Evolutionary conservation across 1,284 basidiomycete genomes (phyloP).

Genomic region (Tremellales sp.): DNA sequence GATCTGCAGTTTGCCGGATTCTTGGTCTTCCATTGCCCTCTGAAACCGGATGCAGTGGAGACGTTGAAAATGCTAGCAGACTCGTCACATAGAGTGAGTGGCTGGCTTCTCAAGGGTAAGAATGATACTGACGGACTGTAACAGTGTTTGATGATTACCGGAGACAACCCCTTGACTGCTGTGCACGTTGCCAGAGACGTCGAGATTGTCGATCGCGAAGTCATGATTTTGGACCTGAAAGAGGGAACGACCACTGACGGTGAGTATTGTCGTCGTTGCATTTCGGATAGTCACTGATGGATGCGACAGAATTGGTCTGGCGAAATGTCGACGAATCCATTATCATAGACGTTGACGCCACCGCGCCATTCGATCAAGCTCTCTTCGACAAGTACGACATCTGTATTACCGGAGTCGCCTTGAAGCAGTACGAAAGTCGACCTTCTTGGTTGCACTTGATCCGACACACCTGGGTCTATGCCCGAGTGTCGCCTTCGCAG

Average conservation of each 20-base stretch:
- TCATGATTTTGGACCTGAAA: conserved; percentile 80
- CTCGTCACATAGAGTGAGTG: conserved; percentile 82
- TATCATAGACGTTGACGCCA: conserved; percentile 74
- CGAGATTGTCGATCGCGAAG: conserved; percentile 90
- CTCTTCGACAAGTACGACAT: conserved; percentile 85
- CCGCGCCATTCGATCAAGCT: conserved; percentile 66
- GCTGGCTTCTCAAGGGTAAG: background rate
- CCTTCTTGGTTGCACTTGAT: conserved; percentile 69
- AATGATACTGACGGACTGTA: background rate
- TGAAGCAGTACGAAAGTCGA: conserved; percentile 70
- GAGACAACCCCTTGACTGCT: conserved; percentile 92
- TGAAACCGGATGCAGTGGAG: conserved; percentile 87
- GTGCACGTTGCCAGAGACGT: conserved; percentile 90
- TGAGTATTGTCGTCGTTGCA: conserved; percentile 42
- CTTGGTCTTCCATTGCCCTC: conserved; percentile 92
- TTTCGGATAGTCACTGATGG: conserved; percentile 2
- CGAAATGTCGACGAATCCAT: conserved; percentile 84
- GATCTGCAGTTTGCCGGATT: conserved; percentile 79
- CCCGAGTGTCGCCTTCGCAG: conserved; percentile 89
- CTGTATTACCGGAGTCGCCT: conserved; percentile 86
- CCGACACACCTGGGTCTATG: conserved; percentile 93
- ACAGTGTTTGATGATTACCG: conserved; percentile 95
- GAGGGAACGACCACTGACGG: conserved; percentile 71
- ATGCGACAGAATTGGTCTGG: conserved; percentile 70
- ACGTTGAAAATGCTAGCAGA: conserved; percentile 87